Percentiles rank a stretch among this genome's conserved stretches.
Evolutionary conservation across 163 green algal genomes (phyloP).

Genomic region (Chlorella variabilis): DNA sequence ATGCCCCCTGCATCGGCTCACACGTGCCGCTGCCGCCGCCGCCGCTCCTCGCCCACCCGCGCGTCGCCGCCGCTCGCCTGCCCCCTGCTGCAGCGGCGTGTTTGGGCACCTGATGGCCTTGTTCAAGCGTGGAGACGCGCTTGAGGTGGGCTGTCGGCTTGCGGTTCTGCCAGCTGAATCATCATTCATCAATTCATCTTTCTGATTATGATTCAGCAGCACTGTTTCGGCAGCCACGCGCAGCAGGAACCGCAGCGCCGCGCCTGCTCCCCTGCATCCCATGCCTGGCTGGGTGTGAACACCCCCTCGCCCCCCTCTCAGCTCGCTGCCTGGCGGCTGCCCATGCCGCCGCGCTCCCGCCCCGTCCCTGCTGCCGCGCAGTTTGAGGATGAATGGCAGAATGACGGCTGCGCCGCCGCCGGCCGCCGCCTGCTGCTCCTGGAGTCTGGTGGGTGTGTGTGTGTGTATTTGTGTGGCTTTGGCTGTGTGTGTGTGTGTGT

Average conservation of each 20-base stretch:
- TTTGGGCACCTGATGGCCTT: not conserved
- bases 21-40: not conserved
- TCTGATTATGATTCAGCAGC: too few relatives aligned
- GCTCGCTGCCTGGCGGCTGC: too few relatives aligned
- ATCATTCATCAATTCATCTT: too few relatives aligned
- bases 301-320: too few relatives aligned
- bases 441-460: slow-evolving; percentile 28
- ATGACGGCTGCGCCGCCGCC: slow-evolving; percentile 19
- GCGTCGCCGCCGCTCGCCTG: not conserved
- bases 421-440: slow-evolving; percentile 46
- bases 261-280: too few relatives aligned
- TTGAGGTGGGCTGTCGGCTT: not conserved
- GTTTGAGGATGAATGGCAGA: slow-evolving; percentile 65
- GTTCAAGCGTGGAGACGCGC: not conserved
- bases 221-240: too few relatives aligned
- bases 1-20: not conserved
- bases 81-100: slow-evolving; percentile 7
- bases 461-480: not conserved
- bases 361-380: too few relatives aligned
- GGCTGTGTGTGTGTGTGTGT: not conserved
- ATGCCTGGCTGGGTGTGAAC: too few relatives aligned
- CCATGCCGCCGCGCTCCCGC: too few relatives aligned
- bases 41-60: too few relatives aligned
- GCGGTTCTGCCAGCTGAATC: not conserved
- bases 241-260: too few relatives aligned